Conservation (phyloP, 305 asterid species). For the Fraxinus floribunda region DNA sequence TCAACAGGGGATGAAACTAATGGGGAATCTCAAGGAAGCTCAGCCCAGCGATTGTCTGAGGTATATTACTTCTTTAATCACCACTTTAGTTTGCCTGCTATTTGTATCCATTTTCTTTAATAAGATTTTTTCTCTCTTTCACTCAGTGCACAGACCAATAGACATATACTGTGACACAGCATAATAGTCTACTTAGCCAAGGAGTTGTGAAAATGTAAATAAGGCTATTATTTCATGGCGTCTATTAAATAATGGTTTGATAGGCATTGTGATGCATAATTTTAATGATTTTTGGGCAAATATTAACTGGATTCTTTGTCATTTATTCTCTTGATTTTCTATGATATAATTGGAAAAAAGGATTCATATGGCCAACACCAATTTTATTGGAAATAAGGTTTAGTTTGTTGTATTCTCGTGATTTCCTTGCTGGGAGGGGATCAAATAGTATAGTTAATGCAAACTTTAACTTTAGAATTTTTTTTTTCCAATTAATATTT, state of each 20-base stretch:
- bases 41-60: constrained; percentile 64
- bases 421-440: not conserved
- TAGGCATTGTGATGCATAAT: not conserved
- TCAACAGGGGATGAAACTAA: constrained; percentile 24
- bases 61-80: constrained; percentile 38
- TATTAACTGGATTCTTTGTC: not conserved
- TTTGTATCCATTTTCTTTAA: not conserved
- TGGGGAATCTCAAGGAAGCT: constrained; percentile 42
- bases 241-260: not conserved
- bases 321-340: not conserved
- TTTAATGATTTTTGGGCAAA: not conserved
- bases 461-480: not conserved
- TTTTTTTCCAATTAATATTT: not conserved
- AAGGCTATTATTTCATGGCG: not conserved
- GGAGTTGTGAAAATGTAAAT: not conserved
- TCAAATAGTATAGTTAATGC: not conserved
- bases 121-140: not conserved
- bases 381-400: not conserved
- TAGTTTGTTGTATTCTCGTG: not conserved
- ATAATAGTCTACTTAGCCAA: not conserved
- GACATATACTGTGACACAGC: not conserved
- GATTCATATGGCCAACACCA: not conserved
- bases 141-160: not conserved
- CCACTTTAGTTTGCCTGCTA: constrained; percentile 20
- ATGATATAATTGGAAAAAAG: not conserved